Evolutionary conservation across 352 stramenopile genomes (phyloP).

Genomic region (Thraustochytrium striatum): DNA sequence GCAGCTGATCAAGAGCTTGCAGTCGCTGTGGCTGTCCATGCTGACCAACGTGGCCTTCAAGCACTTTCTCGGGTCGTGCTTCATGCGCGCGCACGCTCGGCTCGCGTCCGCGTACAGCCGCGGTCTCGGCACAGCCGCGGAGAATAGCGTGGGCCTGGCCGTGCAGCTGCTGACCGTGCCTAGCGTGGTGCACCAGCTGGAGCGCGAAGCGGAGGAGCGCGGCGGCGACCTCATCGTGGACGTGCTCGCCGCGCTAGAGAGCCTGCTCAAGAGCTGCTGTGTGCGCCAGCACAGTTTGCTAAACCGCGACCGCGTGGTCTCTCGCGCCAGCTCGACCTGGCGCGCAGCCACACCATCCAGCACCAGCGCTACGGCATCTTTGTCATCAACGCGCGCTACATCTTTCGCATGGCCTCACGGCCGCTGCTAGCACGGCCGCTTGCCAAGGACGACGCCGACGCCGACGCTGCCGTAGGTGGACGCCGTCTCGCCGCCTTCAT

Average conservation of each 20-base stretch:
- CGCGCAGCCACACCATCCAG: background rate
- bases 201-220: slow-evolving; percentile 60
- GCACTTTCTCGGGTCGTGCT: slow-evolving; percentile 10
- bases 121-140: slow-evolving; percentile 76
- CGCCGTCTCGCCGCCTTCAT: background rate
- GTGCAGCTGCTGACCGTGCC: slow-evolving; percentile 90
- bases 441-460: background rate
- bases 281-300: background rate
- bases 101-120: slow-evolving; percentile 68
- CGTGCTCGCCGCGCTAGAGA: slow-evolving; percentile 55
- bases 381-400: slow-evolving; percentile 14
- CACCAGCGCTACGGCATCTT: background rate
- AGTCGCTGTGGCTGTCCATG: slow-evolving; percentile 23
- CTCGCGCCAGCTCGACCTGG: background rate
- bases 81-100: slow-evolving; percentile 5
- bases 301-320: background rate
- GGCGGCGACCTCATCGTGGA: slow-evolving; percentile 61
- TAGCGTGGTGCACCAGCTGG: slow-evolving; percentile 67
- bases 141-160: slow-evolving; percentile 81
- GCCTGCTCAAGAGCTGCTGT: background rate
- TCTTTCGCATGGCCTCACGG: background rate
- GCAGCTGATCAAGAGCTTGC: slow-evolving; percentile 20
- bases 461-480: background rate
- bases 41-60: slow-evolving; percentile 34
- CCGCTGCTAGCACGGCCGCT: background rate